Base-by-base conservation (phyloP, 2,329 filamentous ascomycete species). In the Pleurostoma richardsiae region DNA sequence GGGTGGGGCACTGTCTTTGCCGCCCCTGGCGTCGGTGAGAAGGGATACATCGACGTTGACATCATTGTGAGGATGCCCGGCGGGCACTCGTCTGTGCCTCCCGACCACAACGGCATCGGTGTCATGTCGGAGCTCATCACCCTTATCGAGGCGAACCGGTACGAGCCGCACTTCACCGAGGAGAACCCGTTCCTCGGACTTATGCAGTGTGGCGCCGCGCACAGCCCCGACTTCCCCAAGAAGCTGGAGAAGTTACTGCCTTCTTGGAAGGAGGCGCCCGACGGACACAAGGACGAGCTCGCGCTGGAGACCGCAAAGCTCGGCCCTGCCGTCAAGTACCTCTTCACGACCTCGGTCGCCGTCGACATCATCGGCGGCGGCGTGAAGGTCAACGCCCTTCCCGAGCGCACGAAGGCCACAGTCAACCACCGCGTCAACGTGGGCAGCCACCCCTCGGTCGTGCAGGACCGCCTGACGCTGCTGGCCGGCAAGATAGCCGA, bases 381-480 rank as follows among this genome's bases (percentile, higher is more conserved):
- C 1, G 71, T 79, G 41, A 88, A 88, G 65, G 75, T 77, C 59
- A 88, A 88, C 52, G 82, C 83, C 1, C 73, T 88, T 42, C 85
- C 85, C 0, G 84, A 87, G 56, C 69, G 73, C 8, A 78, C 76
- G 0, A 68, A 68, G 0, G 66, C 79, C 0, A 73, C 77, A 0
- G 74, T 87, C 45, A 86, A 88, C 64, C 81, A 74, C 66, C 79
- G 72, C 54, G 74, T 81, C 46, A 78, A 79, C 29, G 69, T 78
- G 4, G 79, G 80, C 40, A 78, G 84, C 42, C 71, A 63, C 29
- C 66, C 77, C 0, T 59, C 66, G 0, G 65, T 70, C 8, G 71
- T 87, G 30, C 70, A 80, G 54, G 57, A 65, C 19, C 73, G 76
- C 44, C 67, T 84, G 1, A 61, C 76, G 4, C 56, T 63, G 8